phyloP scores from a whole-genome alignment of 805 yeast species.

The Maudiozyma bulderi region DNA sequence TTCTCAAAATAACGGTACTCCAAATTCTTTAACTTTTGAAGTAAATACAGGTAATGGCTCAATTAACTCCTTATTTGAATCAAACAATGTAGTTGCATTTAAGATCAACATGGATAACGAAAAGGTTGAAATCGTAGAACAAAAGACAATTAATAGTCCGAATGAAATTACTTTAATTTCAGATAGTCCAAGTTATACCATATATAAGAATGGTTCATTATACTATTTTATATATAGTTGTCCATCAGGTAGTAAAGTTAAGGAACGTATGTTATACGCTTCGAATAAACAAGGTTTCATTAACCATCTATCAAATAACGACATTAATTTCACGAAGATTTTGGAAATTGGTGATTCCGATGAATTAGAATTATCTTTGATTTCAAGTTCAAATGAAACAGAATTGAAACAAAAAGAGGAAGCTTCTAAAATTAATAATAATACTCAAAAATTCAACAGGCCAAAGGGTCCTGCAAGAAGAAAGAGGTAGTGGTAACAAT shows the following conservation, averaged over 20 bases:
- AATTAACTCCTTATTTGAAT: constrained; percentile 21
- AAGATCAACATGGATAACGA: constrained; percentile 44
- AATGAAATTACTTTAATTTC: constrained; percentile 30
- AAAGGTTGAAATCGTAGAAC: constrained; percentile 32
- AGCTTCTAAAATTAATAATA: constrained; percentile 9
- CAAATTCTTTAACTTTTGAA: constrained; percentile 19
- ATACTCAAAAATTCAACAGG: constrained; percentile 35
- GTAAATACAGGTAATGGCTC: constrained; percentile 12
- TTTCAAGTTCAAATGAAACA: constrained; percentile 11
- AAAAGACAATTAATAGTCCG: constrained; percentile 17
- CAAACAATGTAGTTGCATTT: constrained; percentile 40
- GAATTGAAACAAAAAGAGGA: constrained; percentile 30
- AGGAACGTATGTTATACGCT: constrained; percentile 89
- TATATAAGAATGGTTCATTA: constrained; percentile 37
- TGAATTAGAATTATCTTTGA: constrained; percentile 46
- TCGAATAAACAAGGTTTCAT: constrained; percentile 60
- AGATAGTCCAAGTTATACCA: constrained; percentile 48
- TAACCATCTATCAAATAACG: constrained; percentile 35
- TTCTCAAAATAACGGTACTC: constrained; percentile 23
- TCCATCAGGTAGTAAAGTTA: constrained; percentile 83
- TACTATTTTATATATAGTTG: constrained; percentile 70
- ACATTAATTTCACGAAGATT: constrained; percentile 35
- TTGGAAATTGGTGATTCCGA: constrained; percentile 67
- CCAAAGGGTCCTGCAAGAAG: constrained; percentile 67
- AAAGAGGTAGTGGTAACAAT: constrained; percentile 10